These are phyloP conservation scores for Lasiodiplodia gonubiensis DNA, from an alignment of 2,329 filamentous ascomycete species.

Conservation along the genomic window DNA sequence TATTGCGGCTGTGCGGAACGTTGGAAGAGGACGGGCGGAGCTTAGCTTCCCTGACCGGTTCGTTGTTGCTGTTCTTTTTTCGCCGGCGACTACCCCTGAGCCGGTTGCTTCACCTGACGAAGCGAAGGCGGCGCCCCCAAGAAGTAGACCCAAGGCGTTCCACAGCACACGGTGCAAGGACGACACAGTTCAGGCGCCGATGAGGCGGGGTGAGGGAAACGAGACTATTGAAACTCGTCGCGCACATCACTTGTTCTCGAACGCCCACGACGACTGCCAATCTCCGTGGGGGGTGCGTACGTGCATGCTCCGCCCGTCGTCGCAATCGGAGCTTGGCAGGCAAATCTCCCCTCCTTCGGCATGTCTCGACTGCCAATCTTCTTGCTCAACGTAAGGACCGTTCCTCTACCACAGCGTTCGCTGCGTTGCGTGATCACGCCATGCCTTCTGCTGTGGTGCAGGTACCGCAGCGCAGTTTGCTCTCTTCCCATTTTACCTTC, in stretches of 20 bases:
- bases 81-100: background rate
- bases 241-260: conserved; percentile 1
- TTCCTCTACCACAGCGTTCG: background rate
- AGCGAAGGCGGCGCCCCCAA: background rate
- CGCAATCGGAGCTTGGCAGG: conserved; percentile 1
- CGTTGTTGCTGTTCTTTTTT: background rate
- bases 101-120: background rate
- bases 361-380: background rate
- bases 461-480: background rate
- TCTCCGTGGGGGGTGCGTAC: conserved; percentile 3
- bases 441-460: background rate
- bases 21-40: too few species aligned
- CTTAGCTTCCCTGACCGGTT: background rate
- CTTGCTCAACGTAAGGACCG: background rate
- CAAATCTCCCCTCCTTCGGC: background rate
- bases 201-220: background rate
- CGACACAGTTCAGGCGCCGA: background rate
- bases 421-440: conserved; percentile 2
- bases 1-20: conserved; percentile 9
- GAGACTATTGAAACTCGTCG: background rate
- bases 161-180: background rate
- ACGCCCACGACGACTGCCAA: background rate
- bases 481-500: background rate
- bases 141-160: background rate
- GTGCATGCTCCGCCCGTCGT: conserved; percentile 1